Evolutionary conservation across 2,329 filamentous ascomycete genomes (phyloP).

Genomic region (Arthroderma uncinatum): DNA sequence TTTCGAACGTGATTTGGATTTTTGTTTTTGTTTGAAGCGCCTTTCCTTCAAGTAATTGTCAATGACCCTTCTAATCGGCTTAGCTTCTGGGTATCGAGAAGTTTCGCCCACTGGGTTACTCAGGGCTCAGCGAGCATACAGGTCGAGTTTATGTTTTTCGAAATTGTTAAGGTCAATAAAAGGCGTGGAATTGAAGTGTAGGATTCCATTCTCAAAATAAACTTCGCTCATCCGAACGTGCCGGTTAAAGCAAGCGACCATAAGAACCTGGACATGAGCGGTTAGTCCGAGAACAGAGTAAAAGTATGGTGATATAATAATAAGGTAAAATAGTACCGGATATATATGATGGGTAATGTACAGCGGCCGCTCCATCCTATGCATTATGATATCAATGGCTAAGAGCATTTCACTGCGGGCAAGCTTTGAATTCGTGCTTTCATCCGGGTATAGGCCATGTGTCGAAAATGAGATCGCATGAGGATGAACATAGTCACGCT

Average conservation of each 20-base stretch:
- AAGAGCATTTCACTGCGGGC: neutral
- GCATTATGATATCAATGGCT: neutral
- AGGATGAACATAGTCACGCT: neutral
- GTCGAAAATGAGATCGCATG: neutral
- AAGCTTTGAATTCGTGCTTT: neutral
- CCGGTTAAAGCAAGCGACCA: neutral
- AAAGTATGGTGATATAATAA: neutral
- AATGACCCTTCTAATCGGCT: neutral
- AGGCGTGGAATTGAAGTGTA: neutral
- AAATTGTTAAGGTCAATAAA: neutral
- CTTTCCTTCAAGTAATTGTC: neutral
- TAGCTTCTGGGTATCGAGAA: neutral
- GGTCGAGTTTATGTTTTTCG: neutral
- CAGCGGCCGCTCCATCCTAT: neutral
- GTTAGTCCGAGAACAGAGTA: neutral
- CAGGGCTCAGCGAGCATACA: neutral
- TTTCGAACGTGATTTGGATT: neutral
- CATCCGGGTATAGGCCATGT: neutral
- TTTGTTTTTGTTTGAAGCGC: neutral
- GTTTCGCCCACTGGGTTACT: neutral
- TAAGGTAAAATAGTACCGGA: neutral
- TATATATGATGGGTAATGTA: neutral
- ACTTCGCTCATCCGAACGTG: neutral
- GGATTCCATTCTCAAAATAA: neutral
- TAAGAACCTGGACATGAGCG: neutral